Conservation (phyloP, 495 filamentous ascomycete genomes). For the Xylaria bambusicola region DNA sequence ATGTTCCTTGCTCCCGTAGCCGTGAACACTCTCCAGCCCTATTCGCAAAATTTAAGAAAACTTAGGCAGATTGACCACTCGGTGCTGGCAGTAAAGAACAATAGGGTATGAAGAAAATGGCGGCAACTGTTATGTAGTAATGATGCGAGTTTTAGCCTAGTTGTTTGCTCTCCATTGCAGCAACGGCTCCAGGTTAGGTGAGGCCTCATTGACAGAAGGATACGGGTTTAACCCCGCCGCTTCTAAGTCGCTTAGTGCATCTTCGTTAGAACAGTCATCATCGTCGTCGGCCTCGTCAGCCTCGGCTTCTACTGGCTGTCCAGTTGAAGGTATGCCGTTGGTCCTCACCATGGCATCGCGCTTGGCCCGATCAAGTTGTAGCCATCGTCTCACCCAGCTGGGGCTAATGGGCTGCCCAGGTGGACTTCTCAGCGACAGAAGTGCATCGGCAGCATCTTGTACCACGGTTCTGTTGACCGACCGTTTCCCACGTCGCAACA, state of each 20-base stretch:
- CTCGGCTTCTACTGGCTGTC: neutral
- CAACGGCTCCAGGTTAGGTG: neutral
- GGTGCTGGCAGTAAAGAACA: too few relatives aligned
- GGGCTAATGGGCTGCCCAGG: neutral
- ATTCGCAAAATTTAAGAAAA: too few relatives aligned
- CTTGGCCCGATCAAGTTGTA: constrained; percentile 5
- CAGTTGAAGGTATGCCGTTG: neutral
- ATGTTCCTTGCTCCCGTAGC: too few relatives aligned
- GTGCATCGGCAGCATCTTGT: constrained; percentile 13
- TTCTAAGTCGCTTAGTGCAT: neutral
- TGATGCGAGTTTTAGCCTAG: neutral
- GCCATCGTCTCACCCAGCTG: constrained; percentile 7
- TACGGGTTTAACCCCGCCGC: neutral
- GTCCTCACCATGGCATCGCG: neutral
- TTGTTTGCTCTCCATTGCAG: too few relatives aligned
- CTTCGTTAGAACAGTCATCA: constrained; percentile 8
- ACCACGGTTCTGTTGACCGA: constrained; percentile 7
- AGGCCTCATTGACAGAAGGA: neutral
- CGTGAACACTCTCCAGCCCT: too few relatives aligned
- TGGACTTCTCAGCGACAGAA: neutral
- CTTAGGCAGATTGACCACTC: too few relatives aligned
- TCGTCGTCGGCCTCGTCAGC: neutral
- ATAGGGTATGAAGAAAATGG: too few relatives aligned
- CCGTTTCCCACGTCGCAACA: constrained; percentile 11
- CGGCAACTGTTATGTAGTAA: too few relatives aligned